phyloP scores from a whole-genome alignment of 805 yeast species.

The Schizosaccharomyces osmophilus region DNA sequence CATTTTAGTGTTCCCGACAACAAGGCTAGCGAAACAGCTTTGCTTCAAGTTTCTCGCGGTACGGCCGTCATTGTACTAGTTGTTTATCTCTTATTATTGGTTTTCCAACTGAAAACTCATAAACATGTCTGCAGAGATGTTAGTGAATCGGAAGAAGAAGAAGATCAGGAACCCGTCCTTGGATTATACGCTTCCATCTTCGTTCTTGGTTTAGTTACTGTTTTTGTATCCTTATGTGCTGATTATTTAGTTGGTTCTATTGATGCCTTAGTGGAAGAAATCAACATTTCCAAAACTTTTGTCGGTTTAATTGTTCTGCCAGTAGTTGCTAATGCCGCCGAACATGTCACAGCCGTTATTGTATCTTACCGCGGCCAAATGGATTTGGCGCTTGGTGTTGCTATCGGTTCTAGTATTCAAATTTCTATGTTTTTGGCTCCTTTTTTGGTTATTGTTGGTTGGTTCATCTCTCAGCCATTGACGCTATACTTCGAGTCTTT shows the following conservation, averaged over 20 bases:
- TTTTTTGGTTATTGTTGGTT: slow-evolving; percentile 80
- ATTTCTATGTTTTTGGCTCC: slow-evolving; percentile 91
- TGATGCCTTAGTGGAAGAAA: slow-evolving; percentile 58
- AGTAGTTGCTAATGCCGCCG: slow-evolving; percentile 96
- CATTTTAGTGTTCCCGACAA: slow-evolving; percentile 33
- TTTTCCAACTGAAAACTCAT: slow-evolving; percentile 80
- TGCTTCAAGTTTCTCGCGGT: slow-evolving; percentile 60
- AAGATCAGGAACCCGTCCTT: slow-evolving; percentile 19
- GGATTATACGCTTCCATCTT: slow-evolving; percentile 22
- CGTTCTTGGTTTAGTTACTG: slow-evolving; percentile 36
- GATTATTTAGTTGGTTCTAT: slow-evolving; percentile 85
- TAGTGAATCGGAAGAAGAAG: slow-evolving; percentile 32
- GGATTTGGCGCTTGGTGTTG: slow-evolving; percentile 93
- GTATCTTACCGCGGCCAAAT: slow-evolving; percentile 91
- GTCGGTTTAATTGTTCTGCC: slow-evolving; percentile 86
- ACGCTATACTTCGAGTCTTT: slow-evolving; percentile 71
- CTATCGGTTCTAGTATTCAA: slow-evolving; percentile 86
- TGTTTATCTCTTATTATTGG: slow-evolving; percentile 52
- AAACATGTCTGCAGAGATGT: slow-evolving; percentile 19
- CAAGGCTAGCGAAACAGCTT: slow-evolving; percentile 20
- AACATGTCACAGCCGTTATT: slow-evolving; percentile 86
- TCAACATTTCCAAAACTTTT: slow-evolving; percentile 82
- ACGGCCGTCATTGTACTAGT: slow-evolving; percentile 55
- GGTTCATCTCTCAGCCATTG: slow-evolving; percentile 82
- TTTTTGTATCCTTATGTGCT: slow-evolving; percentile 71